Evolutionary conservation across 371 early-diverging fungal genomes (phyloP).

Genomic region (Mucor velutinosus): DNA sequence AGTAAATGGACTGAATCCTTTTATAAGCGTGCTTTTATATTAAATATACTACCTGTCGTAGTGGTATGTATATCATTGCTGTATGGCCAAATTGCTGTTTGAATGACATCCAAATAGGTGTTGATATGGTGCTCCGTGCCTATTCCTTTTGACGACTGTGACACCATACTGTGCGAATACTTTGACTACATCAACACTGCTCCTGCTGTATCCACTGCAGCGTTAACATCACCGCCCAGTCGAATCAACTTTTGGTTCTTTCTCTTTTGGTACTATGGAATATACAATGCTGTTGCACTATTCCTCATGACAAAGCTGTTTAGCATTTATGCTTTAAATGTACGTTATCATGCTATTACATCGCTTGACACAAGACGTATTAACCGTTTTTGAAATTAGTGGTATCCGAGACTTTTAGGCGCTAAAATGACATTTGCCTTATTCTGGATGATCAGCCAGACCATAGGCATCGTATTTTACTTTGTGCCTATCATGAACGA

Average conservation of each 20-base stretch:
- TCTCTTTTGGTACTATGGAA: conserved; percentile 74
- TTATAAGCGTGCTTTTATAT: conserved; percentile 41
- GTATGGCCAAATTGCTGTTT: not conserved
- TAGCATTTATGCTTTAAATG: conserved; percentile 72
- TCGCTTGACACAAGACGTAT: conserved; percentile 1
- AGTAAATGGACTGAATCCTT: conserved; percentile 52
- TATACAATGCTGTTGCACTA: conserved; percentile 72
- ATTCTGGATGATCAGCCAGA: conserved; percentile 68
- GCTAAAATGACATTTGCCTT: conserved; percentile 60
- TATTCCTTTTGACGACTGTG: conserved; percentile 37
- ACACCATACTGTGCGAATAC: conserved; percentile 18
- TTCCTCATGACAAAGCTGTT: conserved; percentile 73
- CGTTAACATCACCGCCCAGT: conserved; percentile 23
- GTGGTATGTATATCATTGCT: conserved; percentile 30
- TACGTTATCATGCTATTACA: conserved; percentile 2
- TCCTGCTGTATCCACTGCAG: conserved; percentile 1
- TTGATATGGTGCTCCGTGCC: conserved; percentile 41
- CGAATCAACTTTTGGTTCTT: conserved; percentile 77
- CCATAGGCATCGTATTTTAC: conserved; percentile 60
- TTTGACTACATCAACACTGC: conserved; percentile 18
- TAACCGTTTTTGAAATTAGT: conserved; percentile 24
- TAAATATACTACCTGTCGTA: conserved; percentile 44
- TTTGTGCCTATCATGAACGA: conserved; percentile 46
- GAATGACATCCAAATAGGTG: conserved; percentile 20
- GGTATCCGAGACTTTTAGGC: conserved; percentile 73